Percentiles rank a stretch among this genome's conserved stretches.
These are phyloP conservation scores for Quillaja saponaria DNA, from an alignment of 306 rosid species.

Conservation along the genomic window DNA sequence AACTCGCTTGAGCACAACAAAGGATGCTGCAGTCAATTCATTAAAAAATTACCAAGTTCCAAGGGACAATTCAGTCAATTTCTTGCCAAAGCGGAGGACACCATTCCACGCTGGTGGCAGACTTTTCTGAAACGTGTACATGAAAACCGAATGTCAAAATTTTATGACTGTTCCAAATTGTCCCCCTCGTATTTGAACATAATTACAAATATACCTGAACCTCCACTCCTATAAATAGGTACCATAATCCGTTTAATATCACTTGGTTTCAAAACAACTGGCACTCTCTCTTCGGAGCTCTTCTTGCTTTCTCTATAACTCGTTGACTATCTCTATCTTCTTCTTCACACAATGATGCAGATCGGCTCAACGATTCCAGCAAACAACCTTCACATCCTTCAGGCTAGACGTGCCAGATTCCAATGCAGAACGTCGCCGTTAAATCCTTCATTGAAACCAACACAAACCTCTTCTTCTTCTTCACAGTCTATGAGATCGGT, in stretches of 20 bases:
- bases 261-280: constrained; percentile 14
- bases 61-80: constrained; percentile 30
- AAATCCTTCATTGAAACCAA: constrained; percentile 43
- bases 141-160: background rate
- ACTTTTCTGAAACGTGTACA: constrained; percentile 23
- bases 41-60: background rate
- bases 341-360: constrained; percentile 43
- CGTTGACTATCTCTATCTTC: constrained; percentile 19
- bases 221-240: constrained; percentile 21
- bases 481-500: constrained; percentile 12
- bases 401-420: constrained; percentile 50
- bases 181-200: background rate
- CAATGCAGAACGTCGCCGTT: constrained; percentile 49
- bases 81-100: constrained; percentile 20
- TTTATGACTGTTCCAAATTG: background rate
- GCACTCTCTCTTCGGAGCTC: background rate
- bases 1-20: no score
- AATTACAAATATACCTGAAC: background rate
- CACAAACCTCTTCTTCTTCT: constrained; percentile 27
- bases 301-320: background rate
- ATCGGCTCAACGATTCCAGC: constrained; percentile 50
- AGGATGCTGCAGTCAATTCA: no score
- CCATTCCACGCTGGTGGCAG: constrained; percentile 21
- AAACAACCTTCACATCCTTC: constrained; percentile 46
- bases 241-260: constrained; percentile 22